Evolutionary conservation across 352 stramenopile genomes (phyloP), one percentile per base, ranked within the genome.

Genomic region (Globisporangium yorkense): DNA sequence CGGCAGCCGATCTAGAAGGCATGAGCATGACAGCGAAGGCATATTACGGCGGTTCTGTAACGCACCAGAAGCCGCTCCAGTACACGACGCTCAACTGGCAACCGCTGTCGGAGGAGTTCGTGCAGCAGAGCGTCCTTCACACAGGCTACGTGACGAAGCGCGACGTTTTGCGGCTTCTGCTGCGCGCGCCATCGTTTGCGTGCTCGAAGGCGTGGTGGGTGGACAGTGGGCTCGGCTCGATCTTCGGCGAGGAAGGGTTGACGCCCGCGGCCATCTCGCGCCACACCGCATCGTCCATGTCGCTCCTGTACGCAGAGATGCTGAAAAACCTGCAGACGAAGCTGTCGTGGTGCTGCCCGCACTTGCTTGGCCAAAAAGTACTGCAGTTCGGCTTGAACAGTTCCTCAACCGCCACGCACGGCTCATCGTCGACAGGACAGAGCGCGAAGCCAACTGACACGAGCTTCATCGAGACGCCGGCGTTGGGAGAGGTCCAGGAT

Each of bases 91-190:
- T 87, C 15, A 88, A 91, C 49, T 95, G 85, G 85, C 69, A 90
- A 29, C 80, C 85, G 29, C 61, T 95, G 6, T 87, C 85, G 0
- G 77, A 88, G 43, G 72, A 90, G 44, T 93, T 92, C 59, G 81
- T 95, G 35, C 81, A 89, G 44, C 71, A 89, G 43, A 86, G 77
- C 55, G 70, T 89, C 2, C 58, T 95, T 10, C 67, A 74, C 12
- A 85, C 64, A 20, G 81, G 83, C 0, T 83, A 77, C 24, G 70
- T 95, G 51, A 90, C 83, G 0, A 95, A 95, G 58, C 83, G 85
- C 15, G 81, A 93, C 48, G 77, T 95, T 9, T 62, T 92, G 54
- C 67, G 70, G 8, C 54, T 95, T 8, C 50, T 95, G 8, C 57
- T 70, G 12, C 81, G 82, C 35, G 80, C 83, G 31, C 85, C 85